A percentile compares a stretch with the other conserved stretches of the same genome.
These are phyloP conservation scores for Amanita inopinata DNA, from an alignment of 768 basidiomycete species.

Conservation along the genomic window DNA sequence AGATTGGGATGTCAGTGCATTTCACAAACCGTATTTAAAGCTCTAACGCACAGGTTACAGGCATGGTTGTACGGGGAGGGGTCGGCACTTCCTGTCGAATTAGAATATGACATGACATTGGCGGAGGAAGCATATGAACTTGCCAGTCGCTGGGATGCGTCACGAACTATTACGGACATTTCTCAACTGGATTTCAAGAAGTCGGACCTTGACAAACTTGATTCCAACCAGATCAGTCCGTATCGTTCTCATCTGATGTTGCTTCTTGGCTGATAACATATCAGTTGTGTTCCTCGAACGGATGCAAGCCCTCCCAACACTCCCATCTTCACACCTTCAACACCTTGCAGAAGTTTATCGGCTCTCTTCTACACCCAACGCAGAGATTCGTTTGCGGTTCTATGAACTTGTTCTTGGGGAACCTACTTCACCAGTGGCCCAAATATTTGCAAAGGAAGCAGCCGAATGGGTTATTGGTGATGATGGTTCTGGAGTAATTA, in stretches of 20 bases:
- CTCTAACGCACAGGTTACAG: slow-evolving; percentile 23
- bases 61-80: slow-evolving; percentile 83
- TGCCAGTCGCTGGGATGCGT: slow-evolving; percentile 63
- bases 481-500: slow-evolving; percentile 50
- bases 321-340: slow-evolving; percentile 49
- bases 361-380: slow-evolving; percentile 48
- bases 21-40: not conserved
- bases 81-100: slow-evolving; percentile 55
- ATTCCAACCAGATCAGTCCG: slow-evolving; percentile 69
- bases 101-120: slow-evolving; percentile 67
- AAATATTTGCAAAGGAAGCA: slow-evolving; percentile 41
- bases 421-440: slow-evolving; percentile 35
- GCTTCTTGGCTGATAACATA: not conserved
- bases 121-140: slow-evolving; percentile 62
- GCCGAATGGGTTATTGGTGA: slow-evolving; percentile 61
- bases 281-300: slow-evolving; percentile 80
- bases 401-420: slow-evolving; percentile 61
- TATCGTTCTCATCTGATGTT: slow-evolving; percentile 3
- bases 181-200: slow-evolving; percentile 43
- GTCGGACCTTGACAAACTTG: slow-evolving; percentile 53
- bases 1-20: slow-evolving; percentile 61
- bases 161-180: slow-evolving; percentile 38
- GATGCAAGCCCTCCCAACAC: slow-evolving; percentile 49
- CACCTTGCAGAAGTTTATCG: slow-evolving; percentile 50
- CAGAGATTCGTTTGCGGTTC: slow-evolving; percentile 72